Evolutionary conservation across 345 rosid species (phyloP).

Genomic region (Aquilaria sinensis): DNA sequence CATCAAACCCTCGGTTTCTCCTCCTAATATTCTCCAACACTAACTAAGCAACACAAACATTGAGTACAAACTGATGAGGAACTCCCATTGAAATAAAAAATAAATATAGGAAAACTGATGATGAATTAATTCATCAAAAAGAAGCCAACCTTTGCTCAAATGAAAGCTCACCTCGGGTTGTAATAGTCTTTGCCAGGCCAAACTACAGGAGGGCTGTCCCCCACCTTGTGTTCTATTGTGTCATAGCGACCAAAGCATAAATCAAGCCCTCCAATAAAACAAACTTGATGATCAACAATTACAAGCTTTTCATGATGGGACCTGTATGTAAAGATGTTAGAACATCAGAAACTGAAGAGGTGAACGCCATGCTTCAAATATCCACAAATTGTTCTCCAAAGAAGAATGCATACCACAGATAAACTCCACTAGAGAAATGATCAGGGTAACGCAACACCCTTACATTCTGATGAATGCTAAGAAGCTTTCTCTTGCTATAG

Average conservation of each 20-base stretch:
- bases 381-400: background rate
- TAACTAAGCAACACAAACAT: too few species aligned
- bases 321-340: constrained; percentile 38
- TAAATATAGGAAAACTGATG: background rate
- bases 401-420: constrained; percentile 62
- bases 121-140: background rate
- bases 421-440: constrained; percentile 84
- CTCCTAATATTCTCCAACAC: too few species aligned
- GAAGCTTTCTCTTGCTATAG: constrained; percentile 84
- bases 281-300: constrained; percentile 76
- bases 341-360: constrained; percentile 19
- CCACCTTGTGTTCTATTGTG: constrained; percentile 66
- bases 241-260: constrained; percentile 96
- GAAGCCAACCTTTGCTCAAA: background rate
- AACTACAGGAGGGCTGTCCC: constrained; percentile 57
- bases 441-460: constrained; percentile 88
- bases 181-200: constrained; percentile 99
- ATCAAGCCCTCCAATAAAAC: constrained; percentile 88
- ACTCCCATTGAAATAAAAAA: background rate
- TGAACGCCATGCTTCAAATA: background rate
- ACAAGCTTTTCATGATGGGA: constrained; percentile 94
- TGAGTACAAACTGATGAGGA: background rate
- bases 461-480: constrained; percentile 86
- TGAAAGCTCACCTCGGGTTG: constrained; percentile 64
- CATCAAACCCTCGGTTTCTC: too few species aligned